Conservation (phyloP, 352 stramenopile genomes). For the Ophiocytium majus region DNA sequence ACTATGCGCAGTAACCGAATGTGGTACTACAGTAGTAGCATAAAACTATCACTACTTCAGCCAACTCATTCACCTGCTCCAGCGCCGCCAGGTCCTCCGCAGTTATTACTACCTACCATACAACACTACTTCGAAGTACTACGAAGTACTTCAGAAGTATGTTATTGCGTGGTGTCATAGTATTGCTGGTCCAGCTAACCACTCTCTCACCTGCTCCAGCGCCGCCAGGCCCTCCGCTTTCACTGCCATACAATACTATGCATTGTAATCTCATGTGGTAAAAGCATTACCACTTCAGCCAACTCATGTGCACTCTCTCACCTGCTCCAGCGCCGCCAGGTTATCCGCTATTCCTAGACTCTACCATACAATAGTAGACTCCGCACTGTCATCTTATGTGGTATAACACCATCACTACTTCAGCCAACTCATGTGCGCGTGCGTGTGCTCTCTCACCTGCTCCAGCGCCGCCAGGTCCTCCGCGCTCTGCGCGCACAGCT, state of each 20-base stretch:
- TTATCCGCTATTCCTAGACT: background rate
- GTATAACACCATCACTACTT: background rate
- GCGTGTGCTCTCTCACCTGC: too few species aligned
- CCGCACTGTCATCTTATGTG: background rate
- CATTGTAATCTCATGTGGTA: background rate
- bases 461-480: conserved; percentile 23
- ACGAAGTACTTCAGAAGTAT: too few species aligned
- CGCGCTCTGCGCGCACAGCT: conserved; percentile 40
- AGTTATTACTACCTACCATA: too few species aligned
- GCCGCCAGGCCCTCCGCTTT: background rate
- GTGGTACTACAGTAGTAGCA: background rate
- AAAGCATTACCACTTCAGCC: background rate
- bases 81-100: background rate
- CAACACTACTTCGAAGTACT: too few species aligned
- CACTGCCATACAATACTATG: background rate
- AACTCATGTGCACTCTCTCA: background rate
- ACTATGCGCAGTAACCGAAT: background rate
- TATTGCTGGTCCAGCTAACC: background rate
- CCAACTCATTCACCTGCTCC: background rate
- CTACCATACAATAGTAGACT: background rate
- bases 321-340: background rate
- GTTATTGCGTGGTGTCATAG: background rate
- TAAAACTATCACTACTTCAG: background rate
- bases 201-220: background rate
- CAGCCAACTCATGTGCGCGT: background rate